Conservation (phyloP, 2,329 filamentous ascomycete species). For the Hymenoscyphus salicellus region DNA sequence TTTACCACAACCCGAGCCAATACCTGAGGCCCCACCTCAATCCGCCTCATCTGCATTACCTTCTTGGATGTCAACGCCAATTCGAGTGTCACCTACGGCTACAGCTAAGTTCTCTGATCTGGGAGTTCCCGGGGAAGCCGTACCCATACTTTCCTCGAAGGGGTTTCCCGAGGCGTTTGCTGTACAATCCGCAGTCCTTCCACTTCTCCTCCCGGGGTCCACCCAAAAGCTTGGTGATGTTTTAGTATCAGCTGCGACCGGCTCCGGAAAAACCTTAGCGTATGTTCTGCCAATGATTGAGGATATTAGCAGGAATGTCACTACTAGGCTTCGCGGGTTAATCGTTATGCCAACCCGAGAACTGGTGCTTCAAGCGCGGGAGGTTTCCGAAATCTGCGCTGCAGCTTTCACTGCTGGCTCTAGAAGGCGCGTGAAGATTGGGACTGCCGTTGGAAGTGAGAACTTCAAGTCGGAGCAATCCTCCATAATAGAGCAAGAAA, state of each 20-base stretch:
- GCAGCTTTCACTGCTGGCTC: constrained; percentile 54
- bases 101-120: constrained; percentile 61
- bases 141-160: constrained; percentile 62
- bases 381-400: constrained; percentile 72
- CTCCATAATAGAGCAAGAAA: constrained; percentile 59
- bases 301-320: constrained; percentile 62
- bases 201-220: constrained; percentile 68
- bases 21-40: constrained; percentile 53
- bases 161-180: constrained; percentile 72
- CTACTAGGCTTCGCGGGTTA: constrained; percentile 70
- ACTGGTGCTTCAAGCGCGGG: constrained; percentile 79
- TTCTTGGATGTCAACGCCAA: constrained; percentile 73
- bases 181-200: constrained; percentile 76
- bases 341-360: constrained; percentile 90
- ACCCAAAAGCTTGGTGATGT: constrained; percentile 69
- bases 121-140: constrained; percentile 58
- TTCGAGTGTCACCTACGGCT: constrained; percentile 61
- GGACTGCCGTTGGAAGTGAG: constrained; percentile 78
- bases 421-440: constrained; percentile 71
- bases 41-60: constrained; percentile 78
- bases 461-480: constrained; percentile 65
- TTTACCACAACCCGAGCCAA: constrained; percentile 71
- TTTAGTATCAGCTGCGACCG: constrained; percentile 87
- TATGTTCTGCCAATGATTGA: constrained; percentile 86
- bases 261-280: constrained; percentile 90